Percentiles rank a stretch among this genome's conserved stretches.
These are phyloP conservation scores for Xylariomycetidae sp. DNA, from an alignment of 2,329 filamentous ascomycete species.

Conservation along the genomic window DNA sequence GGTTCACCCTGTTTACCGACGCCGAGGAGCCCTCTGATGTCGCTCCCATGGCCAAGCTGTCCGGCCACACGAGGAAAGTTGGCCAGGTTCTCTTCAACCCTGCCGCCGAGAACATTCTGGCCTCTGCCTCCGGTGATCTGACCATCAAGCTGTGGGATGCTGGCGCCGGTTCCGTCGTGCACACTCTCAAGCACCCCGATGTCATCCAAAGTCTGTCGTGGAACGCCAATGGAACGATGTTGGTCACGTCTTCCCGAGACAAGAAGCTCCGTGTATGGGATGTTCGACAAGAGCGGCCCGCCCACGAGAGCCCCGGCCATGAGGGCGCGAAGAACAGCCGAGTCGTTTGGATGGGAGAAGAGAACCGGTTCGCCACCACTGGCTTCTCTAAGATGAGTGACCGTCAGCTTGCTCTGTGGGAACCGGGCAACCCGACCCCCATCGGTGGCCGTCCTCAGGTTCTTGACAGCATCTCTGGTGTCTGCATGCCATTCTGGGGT, in stretches of 20 bases:
- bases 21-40: constrained; percentile 80
- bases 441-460: constrained; percentile 86
- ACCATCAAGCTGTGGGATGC: constrained; percentile 96
- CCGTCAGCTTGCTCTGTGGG: constrained; percentile 92
- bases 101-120: constrained; percentile 88
- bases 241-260: constrained; percentile 92
- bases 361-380: constrained; percentile 91
- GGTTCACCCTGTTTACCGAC: constrained; percentile 79
- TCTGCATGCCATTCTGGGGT: constrained; percentile 99
- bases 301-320: constrained; percentile 80
- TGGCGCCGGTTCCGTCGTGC: constrained; percentile 64
- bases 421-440: constrained; percentile 77
- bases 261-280: constrained; percentile 99
- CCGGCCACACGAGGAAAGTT: constrained; percentile 90
- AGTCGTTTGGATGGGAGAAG: constrained; percentile 94
- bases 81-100: constrained; percentile 98
- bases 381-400: constrained; percentile 99
- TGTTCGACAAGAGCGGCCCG: constrained; percentile 83
- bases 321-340: constrained; percentile 95
- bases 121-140: constrained; percentile 91
- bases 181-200: constrained; percentile 79
- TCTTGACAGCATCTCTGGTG: constrained; percentile 91
- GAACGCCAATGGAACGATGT: constrained; percentile 80
- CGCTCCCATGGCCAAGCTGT: constrained; percentile 71
- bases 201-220: constrained; percentile 94